Conservation (phyloP, 2,329 filamentous ascomycete species). For the Diaporthe aspalathi region DNA sequence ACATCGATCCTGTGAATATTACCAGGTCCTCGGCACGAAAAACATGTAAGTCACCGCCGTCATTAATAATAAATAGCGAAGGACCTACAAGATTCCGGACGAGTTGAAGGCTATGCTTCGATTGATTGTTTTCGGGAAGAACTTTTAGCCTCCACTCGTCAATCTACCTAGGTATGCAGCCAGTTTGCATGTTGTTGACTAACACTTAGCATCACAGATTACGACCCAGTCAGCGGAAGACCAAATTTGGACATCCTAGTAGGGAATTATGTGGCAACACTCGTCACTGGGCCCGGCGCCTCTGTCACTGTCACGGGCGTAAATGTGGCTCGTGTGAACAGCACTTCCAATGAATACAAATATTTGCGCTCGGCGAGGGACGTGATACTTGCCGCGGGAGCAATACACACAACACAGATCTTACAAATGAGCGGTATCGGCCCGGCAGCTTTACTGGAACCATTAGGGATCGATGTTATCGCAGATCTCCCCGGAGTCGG, state of each 20-base stretch:
- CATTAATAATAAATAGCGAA: accelerated
- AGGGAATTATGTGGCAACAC: constrained; percentile 3
- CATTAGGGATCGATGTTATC: constrained; percentile 53
- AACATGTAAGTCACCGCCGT: not conserved
- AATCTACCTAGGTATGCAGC: not conserved
- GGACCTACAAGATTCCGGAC: accelerated
- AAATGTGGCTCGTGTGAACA: constrained; percentile 19
- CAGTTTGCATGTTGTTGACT: not conserved
- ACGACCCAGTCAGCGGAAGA: constrained; percentile 9
- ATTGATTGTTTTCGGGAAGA: not conserved
- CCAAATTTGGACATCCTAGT: constrained; percentile 13
- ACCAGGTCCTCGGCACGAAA: constrained; percentile 17
- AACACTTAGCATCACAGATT: not conserved
- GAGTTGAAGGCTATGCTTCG: not conserved
- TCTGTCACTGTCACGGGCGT: not conserved
- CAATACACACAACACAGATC: constrained; percentile 52
- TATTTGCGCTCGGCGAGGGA: constrained; percentile 46
- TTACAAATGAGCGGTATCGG: constrained; percentile 53
- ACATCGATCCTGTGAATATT: constrained; percentile 10
- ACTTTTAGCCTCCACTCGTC: not conserved
- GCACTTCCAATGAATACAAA: not conserved
- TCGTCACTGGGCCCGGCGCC: not conserved
- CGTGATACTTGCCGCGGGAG: constrained; percentile 58
- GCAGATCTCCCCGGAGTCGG: constrained; percentile 60
- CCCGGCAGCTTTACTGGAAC: constrained; percentile 54